These are phyloP conservation scores for Stachybotrys chlorohalonatus DNA, from an alignment of 2,329 filamentous ascomycete species.

Conservation along the genomic window DNA sequence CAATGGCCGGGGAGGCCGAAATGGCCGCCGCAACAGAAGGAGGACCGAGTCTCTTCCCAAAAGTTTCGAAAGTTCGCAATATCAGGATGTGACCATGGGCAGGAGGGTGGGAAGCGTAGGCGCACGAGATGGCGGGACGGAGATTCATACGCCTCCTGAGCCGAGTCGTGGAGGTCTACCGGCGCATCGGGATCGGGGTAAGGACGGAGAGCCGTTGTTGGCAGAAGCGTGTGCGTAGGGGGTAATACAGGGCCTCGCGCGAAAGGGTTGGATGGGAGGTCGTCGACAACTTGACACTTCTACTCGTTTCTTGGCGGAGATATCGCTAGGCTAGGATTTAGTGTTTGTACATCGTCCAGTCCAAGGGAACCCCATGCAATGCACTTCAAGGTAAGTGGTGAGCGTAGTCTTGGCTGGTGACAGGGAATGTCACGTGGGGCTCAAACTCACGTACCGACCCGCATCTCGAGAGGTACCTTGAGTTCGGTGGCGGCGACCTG, in stretches of 20 bases:
- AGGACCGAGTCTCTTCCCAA: neutral
- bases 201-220: neutral
- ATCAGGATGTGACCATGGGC: neutral
- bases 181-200: conserved; percentile 20
- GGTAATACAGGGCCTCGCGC: neutral
- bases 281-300: neutral
- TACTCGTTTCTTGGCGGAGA: neutral
- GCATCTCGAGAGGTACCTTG: neutral
- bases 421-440: neutral
- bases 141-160: conserved; percentile 20
- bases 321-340: neutral
- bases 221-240: neutral
- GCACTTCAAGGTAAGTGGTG: neutral
- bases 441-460: neutral
- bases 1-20: conserved; percentile 23
- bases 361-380: neutral
- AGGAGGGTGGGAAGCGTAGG: neutral
- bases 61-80: neutral
- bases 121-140: conserved; percentile 4
- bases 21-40: neutral
- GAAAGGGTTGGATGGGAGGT: neutral
- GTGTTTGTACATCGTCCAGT: neutral
- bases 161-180: conserved; percentile 17
- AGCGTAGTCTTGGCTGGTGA: neutral
- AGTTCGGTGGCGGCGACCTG: neutral